phyloP scores from a whole-genome alignment of 495 filamentous ascomycete species.

The Neurospora africana region DNA sequence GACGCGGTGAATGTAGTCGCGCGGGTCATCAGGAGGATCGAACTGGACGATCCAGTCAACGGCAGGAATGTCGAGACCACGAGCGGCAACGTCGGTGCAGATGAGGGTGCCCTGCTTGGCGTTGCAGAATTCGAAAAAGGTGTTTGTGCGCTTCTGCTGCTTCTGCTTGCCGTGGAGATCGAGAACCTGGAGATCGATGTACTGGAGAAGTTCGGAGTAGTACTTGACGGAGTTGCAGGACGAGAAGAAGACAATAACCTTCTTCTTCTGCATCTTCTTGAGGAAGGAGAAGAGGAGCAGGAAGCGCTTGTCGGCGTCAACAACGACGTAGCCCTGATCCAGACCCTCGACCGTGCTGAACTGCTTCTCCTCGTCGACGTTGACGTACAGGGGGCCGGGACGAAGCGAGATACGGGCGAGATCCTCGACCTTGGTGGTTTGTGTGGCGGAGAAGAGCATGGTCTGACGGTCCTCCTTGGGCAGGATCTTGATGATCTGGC shows the following conservation, averaged over 20 bases:
- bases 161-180: slow-evolving; percentile 90
- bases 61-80: slow-evolving; percentile 85
- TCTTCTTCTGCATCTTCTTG: slow-evolving; percentile 81
- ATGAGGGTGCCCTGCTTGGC: slow-evolving; percentile 82
- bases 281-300: slow-evolving; percentile 91
- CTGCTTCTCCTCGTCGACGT: slow-evolving; percentile 54
- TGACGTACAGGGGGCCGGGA: slow-evolving; percentile 90
- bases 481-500: slow-evolving; percentile 91
- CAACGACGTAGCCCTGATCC: slow-evolving; percentile 91
- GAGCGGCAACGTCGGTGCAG: slow-evolving; percentile 91
- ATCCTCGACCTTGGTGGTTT: slow-evolving; percentile 98
- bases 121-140: slow-evolving; percentile 98
- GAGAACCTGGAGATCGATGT: slow-evolving; percentile 90
- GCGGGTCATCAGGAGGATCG: slow-evolving; percentile 83
- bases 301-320: slow-evolving; percentile 89
- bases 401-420: slow-evolving; percentile 86
- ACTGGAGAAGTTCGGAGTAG: slow-evolving; percentile 86
- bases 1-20: slow-evolving; percentile 94
- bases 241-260: slow-evolving; percentile 94
- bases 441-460: slow-evolving; percentile 94
- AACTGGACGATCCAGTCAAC: slow-evolving; percentile 97
- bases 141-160: slow-evolving; percentile 93
- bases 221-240: slow-evolving; percentile 93
- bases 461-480: slow-evolving; percentile 85
- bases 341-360: slow-evolving; percentile 73